Conservation (phyloP, 805 yeast genomes). For the Cyberlindnera misumaiensis region DNA sequence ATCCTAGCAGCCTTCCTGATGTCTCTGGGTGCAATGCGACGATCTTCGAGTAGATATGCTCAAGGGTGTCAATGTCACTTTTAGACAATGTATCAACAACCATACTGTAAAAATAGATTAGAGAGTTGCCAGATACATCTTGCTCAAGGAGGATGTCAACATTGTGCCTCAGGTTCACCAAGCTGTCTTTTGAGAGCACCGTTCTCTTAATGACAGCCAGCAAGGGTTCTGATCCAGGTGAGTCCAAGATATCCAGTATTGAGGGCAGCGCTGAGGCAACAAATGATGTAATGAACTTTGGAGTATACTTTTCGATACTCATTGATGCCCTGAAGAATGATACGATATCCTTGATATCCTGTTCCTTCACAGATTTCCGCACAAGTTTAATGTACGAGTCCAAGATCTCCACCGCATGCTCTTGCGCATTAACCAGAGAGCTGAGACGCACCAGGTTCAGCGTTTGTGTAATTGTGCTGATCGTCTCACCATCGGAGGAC, state of each 20-base stretch:
- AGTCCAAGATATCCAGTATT: constrained; percentile 6
- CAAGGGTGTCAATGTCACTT: constrained; percentile 34
- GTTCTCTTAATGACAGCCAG: constrained; percentile 19
- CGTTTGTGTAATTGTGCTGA: constrained; percentile 7
- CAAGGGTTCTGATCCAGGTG: constrained; percentile 4
- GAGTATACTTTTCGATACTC: constrained; percentile 12
- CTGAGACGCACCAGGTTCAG: constrained; percentile 12
- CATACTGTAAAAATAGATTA: constrained; percentile 26
- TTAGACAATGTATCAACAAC: constrained; percentile 24
- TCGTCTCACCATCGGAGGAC: background rate
- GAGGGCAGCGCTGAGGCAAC: constrained; percentile 16
- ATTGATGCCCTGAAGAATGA: constrained; percentile 12
- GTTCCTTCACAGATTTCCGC: background rate
- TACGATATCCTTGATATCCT: constrained; percentile 5
- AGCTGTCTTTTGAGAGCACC: constrained; percentile 23
- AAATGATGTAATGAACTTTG: constrained; percentile 14
- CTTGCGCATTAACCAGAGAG: constrained; percentile 10
- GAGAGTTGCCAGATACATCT: constrained; percentile 10
- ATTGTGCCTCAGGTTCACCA: constrained; percentile 23
- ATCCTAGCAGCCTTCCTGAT: constrained; percentile 37
- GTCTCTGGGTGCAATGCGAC: constrained; percentile 31
- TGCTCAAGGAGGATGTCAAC: constrained; percentile 26
- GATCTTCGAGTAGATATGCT: constrained; percentile 40
- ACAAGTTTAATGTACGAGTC: constrained; percentile 21
- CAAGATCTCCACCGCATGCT: constrained; percentile 11